A percentile compares a stretch with the other conserved stretches of the same genome.
Conservation (phyloP, 2,329 filamentous ascomycete genomes). For the Lachnellula cervina region DNA sequence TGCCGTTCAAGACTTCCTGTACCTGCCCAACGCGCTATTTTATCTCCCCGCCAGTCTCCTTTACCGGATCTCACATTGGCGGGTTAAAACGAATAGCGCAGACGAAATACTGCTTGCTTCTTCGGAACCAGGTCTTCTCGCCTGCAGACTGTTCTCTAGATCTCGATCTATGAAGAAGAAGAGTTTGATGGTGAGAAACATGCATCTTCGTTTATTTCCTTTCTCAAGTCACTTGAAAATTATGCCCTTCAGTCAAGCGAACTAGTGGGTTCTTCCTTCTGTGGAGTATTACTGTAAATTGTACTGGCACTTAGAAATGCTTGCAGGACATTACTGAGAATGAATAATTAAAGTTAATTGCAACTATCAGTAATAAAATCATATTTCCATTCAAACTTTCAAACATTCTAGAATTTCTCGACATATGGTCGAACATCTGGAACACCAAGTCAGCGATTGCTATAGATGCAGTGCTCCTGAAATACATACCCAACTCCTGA, state of each 20-base stretch:
- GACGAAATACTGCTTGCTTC: constrained; percentile 54
- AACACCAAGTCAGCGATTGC: neutral
- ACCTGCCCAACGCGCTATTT: constrained; percentile 55
- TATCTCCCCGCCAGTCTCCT: constrained; percentile 81
- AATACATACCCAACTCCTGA: constrained; percentile 57
- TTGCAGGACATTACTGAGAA: neutral
- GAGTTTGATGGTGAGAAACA: constrained; percentile 88
- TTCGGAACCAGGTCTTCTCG: constrained; percentile 49
- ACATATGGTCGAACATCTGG: constrained; percentile 66
- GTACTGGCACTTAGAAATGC: no score
- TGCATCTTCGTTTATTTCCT: constrained; percentile 20
- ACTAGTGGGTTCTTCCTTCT: no score
- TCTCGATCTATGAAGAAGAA: constrained; percentile 56
- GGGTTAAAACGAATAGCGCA: constrained; percentile 93
- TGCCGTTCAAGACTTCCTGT: neutral
- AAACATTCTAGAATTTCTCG: constrained; percentile 57
- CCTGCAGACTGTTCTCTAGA: constrained; percentile 76
- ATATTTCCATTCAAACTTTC: neutral
- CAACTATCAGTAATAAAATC: neutral
- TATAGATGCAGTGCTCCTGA: neutral
- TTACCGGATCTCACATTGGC: constrained; percentile 56
- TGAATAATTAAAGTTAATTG: neutral
- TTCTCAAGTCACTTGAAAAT: neutral
- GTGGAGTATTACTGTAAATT: no score
- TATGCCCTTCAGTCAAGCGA: neutral